Evolutionary conservation across 2,329 filamentous ascomycete species (phyloP).

Genomic region (Podosphaera fusca): DNA sequence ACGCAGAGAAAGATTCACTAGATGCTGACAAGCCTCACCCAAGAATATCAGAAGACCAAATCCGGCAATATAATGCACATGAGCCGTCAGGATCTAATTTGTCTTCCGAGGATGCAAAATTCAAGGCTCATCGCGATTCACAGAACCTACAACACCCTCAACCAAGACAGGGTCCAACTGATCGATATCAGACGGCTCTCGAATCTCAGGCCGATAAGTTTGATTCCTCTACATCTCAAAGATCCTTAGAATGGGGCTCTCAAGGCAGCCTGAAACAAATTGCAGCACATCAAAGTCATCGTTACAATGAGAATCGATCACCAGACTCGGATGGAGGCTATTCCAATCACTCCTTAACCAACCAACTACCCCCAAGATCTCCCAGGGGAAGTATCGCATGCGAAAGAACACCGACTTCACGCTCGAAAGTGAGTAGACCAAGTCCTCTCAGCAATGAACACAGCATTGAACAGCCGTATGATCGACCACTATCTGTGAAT

Average conservation of each 20-base stretch:
- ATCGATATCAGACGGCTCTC: constrained; percentile 49
- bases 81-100: constrained; percentile 11
- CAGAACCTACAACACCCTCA: constrained; percentile 62
- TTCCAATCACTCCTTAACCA: constrained; percentile 10
- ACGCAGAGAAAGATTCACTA: constrained; percentile 33
- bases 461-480: constrained; percentile 10
- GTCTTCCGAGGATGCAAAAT: constrained; percentile 44
- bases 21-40: constrained; percentile 36
- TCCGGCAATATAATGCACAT: constrained; percentile 11
- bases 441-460: constrained; percentile 34
- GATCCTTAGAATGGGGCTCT: constrained; percentile 39
- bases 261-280: constrained; percentile 31
- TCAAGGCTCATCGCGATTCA: constrained; percentile 61
- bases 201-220: constrained; percentile 52
- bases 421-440: constrained; percentile 27
- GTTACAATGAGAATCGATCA: constrained; percentile 17
- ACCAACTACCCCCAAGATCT: constrained; percentile 29
- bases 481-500: constrained; percentile 10
- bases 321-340: constrained; percentile 15
- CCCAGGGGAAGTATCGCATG: constrained; percentile 37
- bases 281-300: constrained; percentile 28
- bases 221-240: constrained; percentile 32
- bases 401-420: constrained; percentile 24
- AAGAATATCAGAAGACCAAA: constrained; percentile 30
- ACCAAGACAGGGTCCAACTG: constrained; percentile 48